Evolutionary conservation across 2,329 filamentous ascomycete genomes (phyloP), one percentile per base, ranked within the genome.

Genomic region (Fusarium sp.): DNA sequence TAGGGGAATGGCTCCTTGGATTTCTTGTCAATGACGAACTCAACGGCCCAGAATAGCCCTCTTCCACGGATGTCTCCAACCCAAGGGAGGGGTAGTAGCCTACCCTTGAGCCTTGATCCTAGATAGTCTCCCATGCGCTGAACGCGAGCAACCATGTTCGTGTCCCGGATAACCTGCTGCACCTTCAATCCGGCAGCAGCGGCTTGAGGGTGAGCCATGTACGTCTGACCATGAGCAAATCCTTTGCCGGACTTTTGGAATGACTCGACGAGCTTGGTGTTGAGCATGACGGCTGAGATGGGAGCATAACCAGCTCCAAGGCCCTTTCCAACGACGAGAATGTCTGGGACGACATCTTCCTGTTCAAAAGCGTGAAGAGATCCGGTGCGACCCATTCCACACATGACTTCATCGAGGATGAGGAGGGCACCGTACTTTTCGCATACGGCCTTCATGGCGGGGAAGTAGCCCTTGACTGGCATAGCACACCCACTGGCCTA

Each of bases 351-450:
- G 0, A 86, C 74, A 5, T n/a, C 84, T 84, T 92, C 88, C 56
- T 91, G 87, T 77, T 93, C 85, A 87, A 89, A 93, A 0, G 90
- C 89, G 81, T 93, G 88, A 74, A 93, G 81, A 7, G 85, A 89
- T 0, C 91, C 91, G 0, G 86, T 88, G 4, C 91, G 86, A 4
- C 91, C 91, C 81, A 90, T 89, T 11, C 92, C 92, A 59, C 88
- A 92, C 92, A 95, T 94, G 68, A 95, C 87, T 79, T 90, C 87
- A 65, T 90, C 89, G 0, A 90, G 71, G n/a, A 90, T 85, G 6
- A 91, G 82, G 3, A 92, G 83, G 0, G 88, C 86, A 2, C 87
- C 88, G 66, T 91, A 82, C 64, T 86, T 86, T 24, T 88, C 83
- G 77, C 90, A 92, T 0, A 92, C 83, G 0, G 80, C 78, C 61